Conservation (phyloP, 2,329 filamentous ascomycete species). For the Apiospora saccharicola region DNA sequence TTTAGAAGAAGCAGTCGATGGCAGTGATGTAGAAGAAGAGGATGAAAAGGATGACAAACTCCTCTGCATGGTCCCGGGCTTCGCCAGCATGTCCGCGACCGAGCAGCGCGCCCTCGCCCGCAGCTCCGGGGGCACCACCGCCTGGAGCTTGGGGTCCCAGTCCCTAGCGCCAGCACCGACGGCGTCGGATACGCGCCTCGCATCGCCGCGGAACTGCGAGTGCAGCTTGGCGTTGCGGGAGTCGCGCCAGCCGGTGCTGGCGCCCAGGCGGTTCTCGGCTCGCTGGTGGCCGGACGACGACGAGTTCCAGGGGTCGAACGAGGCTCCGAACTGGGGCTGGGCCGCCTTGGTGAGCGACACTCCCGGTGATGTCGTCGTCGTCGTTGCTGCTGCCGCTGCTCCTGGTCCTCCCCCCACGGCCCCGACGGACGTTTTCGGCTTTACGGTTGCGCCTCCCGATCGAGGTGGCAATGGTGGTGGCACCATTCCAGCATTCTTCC, state of each 20-base stretch:
- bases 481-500: neutral
- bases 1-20: neutral
- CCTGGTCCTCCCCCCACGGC: neutral
- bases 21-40: neutral
- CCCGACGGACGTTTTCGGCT: neutral
- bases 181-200: slow-evolving; percentile 67
- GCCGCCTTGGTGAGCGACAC: slow-evolving; percentile 42
- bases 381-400: neutral
- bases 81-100: slow-evolving; percentile 62
- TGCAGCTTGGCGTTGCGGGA: slow-evolving; percentile 74
- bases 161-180: slow-evolving; percentile 70
- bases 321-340: slow-evolving; percentile 50
- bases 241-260: slow-evolving; percentile 72
- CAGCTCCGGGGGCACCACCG: slow-evolving; percentile 52
- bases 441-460: neutral
- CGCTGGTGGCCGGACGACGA: slow-evolving; percentile 81
- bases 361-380: no score
- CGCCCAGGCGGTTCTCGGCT: slow-evolving; percentile 69
- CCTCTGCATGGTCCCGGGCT: slow-evolving; percentile 52
- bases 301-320: slow-evolving; percentile 76
- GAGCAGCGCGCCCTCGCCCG: slow-evolving; percentile 50
- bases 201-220: slow-evolving; percentile 69
- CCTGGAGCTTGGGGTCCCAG: slow-evolving; percentile 54
- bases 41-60: slow-evolving; percentile 31
- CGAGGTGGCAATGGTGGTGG: neutral